These are phyloP conservation scores for Fraxinus nigra DNA, from an alignment of 305 asterid genomes.

Conservation along the genomic window DNA sequence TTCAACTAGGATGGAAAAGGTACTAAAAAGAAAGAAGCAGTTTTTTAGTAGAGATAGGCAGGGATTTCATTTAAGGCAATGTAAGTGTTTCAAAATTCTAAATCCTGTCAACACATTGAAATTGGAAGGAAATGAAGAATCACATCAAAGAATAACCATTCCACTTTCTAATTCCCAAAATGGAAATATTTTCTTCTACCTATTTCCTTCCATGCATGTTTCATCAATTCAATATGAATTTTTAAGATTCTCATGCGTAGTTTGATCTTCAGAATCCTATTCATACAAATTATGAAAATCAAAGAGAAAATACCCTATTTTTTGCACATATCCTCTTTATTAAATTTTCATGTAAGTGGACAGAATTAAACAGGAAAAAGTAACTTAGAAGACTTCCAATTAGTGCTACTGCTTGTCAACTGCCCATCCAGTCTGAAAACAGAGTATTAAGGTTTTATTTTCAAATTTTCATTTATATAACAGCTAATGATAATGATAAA, in stretches of 20 bases:
- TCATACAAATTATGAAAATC: not conserved
- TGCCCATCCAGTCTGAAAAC: not conserved
- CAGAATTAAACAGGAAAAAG: not conserved
- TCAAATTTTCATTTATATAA: not conserved
- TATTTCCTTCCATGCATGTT: conserved; percentile 4
- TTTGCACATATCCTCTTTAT: not conserved
- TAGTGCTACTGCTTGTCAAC: conserved; percentile 15
- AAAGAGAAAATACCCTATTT: conserved; percentile 1
- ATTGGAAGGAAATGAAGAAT: not conserved
- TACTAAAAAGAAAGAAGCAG: not conserved
- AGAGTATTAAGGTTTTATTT: not conserved
- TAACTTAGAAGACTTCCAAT: not conserved
- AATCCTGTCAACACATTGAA: not conserved
- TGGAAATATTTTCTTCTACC: not conserved
- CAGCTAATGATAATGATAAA: not conserved
- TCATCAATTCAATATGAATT: not conserved
- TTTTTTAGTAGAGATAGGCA: not conserved
- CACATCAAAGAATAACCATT: conserved; percentile 4
- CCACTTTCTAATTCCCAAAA: not conserved
- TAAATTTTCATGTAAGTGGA: not conserved
- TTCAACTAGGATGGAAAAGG: conserved; percentile 3
- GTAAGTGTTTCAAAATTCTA: not conserved
- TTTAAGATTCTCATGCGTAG: not conserved
- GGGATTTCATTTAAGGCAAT: not conserved
- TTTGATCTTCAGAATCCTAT: not conserved